Evolutionary conservation across 306 rosid genomes (phyloP).

Genomic region (Dryas alaskensis): DNA sequence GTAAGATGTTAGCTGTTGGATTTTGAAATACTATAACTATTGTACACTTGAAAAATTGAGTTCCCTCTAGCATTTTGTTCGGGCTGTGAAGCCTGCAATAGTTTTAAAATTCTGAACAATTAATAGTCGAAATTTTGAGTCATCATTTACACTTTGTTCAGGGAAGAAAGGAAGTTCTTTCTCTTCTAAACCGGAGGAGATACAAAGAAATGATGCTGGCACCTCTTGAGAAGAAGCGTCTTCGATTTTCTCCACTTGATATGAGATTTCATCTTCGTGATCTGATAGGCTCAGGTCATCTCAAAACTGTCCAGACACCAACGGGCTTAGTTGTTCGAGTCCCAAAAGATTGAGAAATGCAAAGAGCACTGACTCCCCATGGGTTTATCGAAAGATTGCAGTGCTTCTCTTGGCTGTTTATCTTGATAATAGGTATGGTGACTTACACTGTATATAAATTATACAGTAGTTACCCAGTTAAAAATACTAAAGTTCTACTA

Average conservation of each 20-base stretch:
- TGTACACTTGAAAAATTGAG: background rate
- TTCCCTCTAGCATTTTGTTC: background rate
- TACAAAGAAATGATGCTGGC: conserved; percentile 79
- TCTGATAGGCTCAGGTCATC: conserved; percentile 85
- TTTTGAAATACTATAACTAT: background rate
- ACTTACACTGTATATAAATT: background rate
- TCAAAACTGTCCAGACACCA: conserved; percentile 57
- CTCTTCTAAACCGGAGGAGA: conserved; percentile 64
- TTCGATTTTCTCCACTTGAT: conserved; percentile 72
- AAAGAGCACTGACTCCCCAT: conserved; percentile 13
- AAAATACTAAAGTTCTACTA: too few species aligned
- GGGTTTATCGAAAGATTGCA: conserved; percentile 17
- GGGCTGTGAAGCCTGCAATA: background rate
- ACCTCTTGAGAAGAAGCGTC: conserved; percentile 73
- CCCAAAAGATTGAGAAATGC: conserved; percentile 58
- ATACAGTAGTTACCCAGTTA: background rate
- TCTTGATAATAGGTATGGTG: conserved; percentile 20
- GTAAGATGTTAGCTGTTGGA: background rate
- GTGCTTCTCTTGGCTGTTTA: conserved; percentile 20
- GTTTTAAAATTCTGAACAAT: background rate
- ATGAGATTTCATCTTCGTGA: conserved; percentile 88
- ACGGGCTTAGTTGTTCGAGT: conserved; percentile 70
- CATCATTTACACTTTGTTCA: conserved; percentile 34
- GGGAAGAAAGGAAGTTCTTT: conserved; percentile 93
- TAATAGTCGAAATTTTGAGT: background rate